Conservation (phyloP, 2,329 filamentous ascomycete species). For the Fusarium bactridioides region DNA sequence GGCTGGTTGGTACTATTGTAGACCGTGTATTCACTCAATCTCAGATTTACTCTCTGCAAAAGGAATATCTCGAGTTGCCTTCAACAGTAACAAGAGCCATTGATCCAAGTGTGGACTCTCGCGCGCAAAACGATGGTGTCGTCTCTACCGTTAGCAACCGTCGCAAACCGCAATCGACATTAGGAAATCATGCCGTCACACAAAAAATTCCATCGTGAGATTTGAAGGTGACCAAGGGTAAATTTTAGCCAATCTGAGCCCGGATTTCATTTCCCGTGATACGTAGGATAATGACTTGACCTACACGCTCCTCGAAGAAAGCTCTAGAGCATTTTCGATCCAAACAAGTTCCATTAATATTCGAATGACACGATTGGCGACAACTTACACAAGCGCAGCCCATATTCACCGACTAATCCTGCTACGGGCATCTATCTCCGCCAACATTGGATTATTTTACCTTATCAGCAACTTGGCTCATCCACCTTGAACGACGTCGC, state of each 20-base stretch:
- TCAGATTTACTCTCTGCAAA: background rate
- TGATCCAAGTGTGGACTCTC: background rate
- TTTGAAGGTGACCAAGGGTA: background rate
- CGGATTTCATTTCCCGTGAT: conserved; percentile 20
- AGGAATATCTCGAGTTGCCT: background rate
- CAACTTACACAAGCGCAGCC: background rate
- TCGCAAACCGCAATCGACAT: conserved; percentile 22
- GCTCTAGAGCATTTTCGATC: background rate
- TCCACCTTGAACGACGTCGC: conserved; percentile 44
- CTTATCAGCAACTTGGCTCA: conserved; percentile 25
- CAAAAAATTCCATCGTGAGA: conserved; percentile 4
- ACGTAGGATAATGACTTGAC: conserved; percentile 12
- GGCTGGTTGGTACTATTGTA: background rate
- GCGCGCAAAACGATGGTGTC: background rate
- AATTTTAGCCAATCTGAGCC: conserved; percentile 20
- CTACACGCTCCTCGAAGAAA: background rate
- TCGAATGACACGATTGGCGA: background rate
- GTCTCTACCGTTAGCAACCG: conserved; percentile 32
- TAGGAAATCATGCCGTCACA: conserved; percentile 19
- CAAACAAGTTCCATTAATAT: background rate
- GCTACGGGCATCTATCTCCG: conserved; percentile 32
- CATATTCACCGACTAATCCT: background rate
- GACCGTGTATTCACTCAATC: background rate
- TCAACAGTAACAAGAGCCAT: background rate
- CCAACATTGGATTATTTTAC: conserved; percentile 9